Evolutionary conservation across 1,284 basidiomycete species (phyloP), one percentile per base, ranked within the genome.

Genomic region (Polyporus tsugae): DNA sequence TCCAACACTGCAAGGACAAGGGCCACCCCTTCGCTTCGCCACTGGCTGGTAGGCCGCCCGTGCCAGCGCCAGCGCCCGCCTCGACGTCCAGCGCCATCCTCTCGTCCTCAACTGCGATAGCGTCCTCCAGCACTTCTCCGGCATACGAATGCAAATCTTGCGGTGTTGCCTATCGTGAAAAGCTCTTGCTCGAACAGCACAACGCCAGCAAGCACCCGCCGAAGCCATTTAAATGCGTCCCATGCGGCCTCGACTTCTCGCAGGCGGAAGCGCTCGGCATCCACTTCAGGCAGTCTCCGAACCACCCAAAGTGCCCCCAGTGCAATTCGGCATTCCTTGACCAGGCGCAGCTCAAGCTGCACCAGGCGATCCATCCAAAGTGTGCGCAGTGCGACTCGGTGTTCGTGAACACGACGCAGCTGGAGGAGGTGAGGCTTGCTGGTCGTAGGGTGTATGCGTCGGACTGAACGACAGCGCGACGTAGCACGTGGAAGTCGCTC

Each of bases 1-100:
- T 65, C 7, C 69, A 70, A 39, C 71, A 72, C 38, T 70, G 71
- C 60, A 70, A 53, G 42, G 71, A 70, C 62, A 72, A 72, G 53
- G 58, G 17, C 0, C 71, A 72, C 35, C 33, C 58, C 1, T 72
- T 64, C 22, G 17, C 22, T n/a, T 64, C 22, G 59, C 63, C n/a
- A 42, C 66, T 10, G 29, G 36, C 4, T 41, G 41, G 4, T 25
- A 62, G 39, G 36, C 42, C 35, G 17, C 22, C n/a, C n/a, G 17
- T 39, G 19, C 38, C 46, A 19, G 10, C 36, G n/a, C 36, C 64
- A 19, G 36, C 59, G 6, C n/a, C 65, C n/a, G 19, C 53, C 19
- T 58, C 60, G 41, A 62, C 42, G 2, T 25, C 63, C 36, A 59
- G 46, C 49, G 17, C 63, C 22, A 44, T 39, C 25, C 22, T 39